Evolutionary conservation across 1,139 yeast genomes (phyloP), one percentile per base, ranked within the genome.

Genomic region (Saccharomyces hybrid): DNA sequence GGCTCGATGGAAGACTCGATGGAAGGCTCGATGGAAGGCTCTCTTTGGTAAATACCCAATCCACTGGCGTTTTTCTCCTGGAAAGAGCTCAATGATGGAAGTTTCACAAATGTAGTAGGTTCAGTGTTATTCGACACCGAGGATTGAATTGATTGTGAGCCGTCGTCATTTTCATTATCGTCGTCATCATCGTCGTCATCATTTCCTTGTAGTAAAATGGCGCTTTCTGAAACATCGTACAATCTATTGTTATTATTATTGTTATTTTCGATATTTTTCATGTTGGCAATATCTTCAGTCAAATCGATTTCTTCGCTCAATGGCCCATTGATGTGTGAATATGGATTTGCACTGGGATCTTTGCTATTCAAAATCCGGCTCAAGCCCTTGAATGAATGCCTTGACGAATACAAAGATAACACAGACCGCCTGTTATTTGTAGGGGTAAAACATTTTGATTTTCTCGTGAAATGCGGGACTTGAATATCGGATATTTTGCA

Each of bases 351-450:
- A 20, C 23, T 20, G 4, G 16, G 11, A 9, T 16, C 6, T 47
- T 61, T 63, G 25, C 57, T 61, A 75, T 76, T 59, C 82, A 69
- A 52, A 81, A 77, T 6, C 82, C 76, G 55, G 4, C 78, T 80
- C 23, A 20, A 20, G 23, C 23, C 23, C 23, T 4, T 11, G 25
- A 13, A 9, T 0, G 88, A 82, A 54, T 78, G 23, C 4, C 23
- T 20, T 3, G 23, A 20, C 2, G 90, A 84, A 61, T 83, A 83
- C 70, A 84, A 74, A 0, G 89, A 83, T 53, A 86, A 70, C 8
- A 85, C 86, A 20, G 89, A 83, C 52, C 84, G 73, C 63, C 93
- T 77, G 70, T 83, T 85, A 66, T 81, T 82, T 3, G 84, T 79
- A 53, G 77, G 77, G 47, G 84, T 78, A 67, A 80, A 84, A 56